phyloP scores from a whole-genome alignment of 139 green algal genomes.

The Chlorella sp. region DNA sequence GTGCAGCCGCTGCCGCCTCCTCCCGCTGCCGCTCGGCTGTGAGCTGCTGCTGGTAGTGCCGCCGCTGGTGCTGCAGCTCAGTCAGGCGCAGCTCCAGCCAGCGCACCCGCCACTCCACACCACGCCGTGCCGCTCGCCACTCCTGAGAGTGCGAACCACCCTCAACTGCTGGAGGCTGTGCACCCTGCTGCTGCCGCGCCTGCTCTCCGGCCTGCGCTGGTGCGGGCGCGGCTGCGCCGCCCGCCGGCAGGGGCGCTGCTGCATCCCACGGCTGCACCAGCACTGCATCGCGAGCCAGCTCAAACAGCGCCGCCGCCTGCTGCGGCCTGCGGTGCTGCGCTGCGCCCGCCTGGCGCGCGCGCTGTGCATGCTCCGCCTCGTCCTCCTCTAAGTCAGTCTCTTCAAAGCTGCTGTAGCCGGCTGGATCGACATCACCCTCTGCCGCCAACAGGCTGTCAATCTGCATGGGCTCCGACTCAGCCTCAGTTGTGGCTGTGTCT shows the following conservation, averaged over 20 bases:
- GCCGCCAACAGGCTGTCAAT: neutral
- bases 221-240: neutral
- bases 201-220: neutral
- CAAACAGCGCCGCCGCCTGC: slow-evolving; percentile 10
- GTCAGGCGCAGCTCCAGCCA: slow-evolving; percentile 58
- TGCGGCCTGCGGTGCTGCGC: neutral
- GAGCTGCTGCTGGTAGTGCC: slow-evolving; percentile 28
- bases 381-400: slow-evolving; percentile 50
- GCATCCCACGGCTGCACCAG: slow-evolving; percentile 15
- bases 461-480: neutral
- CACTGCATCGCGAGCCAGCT: slow-evolving; percentile 11
- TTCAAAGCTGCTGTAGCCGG: slow-evolving; percentile 57
- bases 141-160: neutral
- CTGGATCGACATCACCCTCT: slow-evolving; percentile 5
- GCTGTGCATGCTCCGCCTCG: neutral
- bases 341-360: neutral
- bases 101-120: slow-evolving; percentile 53
- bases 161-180: neutral
- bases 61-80: slow-evolving; percentile 44
- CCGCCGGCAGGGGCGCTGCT: neutral
- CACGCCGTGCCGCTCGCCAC: slow-evolving; percentile 24
- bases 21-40: no score
- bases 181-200: slow-evolving; percentile 6
- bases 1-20: no score
- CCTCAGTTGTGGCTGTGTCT: slow-evolving; percentile 35